Percentiles rank a stretch among this genome's conserved stretches.
These are phyloP conservation scores for Priceomyces melissophilus DNA, from an alignment of 805 yeast genomes.

Conservation along the genomic window DNA sequence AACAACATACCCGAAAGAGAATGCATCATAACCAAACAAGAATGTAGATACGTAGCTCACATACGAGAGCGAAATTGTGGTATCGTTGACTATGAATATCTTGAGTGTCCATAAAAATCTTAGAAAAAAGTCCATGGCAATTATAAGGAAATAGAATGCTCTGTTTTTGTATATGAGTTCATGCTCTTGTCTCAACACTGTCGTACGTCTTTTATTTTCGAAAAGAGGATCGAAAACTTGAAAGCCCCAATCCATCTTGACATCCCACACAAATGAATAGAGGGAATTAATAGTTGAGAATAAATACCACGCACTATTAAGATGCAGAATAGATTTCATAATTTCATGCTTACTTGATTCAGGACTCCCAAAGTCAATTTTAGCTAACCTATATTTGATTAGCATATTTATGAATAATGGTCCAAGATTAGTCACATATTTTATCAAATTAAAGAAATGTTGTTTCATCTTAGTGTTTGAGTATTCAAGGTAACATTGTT, in stretches of 20 bases:
- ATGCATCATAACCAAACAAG: constrained; percentile 37
- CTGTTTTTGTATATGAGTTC: constrained; percentile 23
- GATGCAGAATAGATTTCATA: constrained; percentile 12
- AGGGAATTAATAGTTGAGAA: constrained; percentile 58
- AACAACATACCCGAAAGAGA: constrained; percentile 57
- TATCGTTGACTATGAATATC: constrained; percentile 35
- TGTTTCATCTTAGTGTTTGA: constrained; percentile 43
- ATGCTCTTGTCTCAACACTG: constrained; percentile 16
- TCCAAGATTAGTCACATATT: constrained; percentile 63
- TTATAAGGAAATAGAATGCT: constrained; percentile 52
- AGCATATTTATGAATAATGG: constrained; percentile 28
- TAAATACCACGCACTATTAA: constrained; percentile 43
- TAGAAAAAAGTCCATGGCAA: constrained; percentile 56
- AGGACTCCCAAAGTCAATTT: constrained; percentile 5
- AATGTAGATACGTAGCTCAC: constrained; percentile 21
- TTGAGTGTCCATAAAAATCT: constrained; percentile 78
- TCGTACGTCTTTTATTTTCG: constrained; percentile 7
- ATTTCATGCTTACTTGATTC: constrained; percentile 12
- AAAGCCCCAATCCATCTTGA: constrained; percentile 84
- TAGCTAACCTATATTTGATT: constrained; percentile 14
- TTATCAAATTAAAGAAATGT: constrained; percentile 69
- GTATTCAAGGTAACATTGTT: constrained; percentile 79
- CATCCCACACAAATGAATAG: constrained; percentile 87
- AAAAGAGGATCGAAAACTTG: constrained; percentile 42
- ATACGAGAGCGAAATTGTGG: constrained; percentile 10